Percentiles rank a stretch among this genome's conserved stretches.
These are phyloP conservation scores for Neurospora discreta DNA, from an alignment of 495 filamentous ascomycete genomes.

Conservation along the genomic window DNA sequence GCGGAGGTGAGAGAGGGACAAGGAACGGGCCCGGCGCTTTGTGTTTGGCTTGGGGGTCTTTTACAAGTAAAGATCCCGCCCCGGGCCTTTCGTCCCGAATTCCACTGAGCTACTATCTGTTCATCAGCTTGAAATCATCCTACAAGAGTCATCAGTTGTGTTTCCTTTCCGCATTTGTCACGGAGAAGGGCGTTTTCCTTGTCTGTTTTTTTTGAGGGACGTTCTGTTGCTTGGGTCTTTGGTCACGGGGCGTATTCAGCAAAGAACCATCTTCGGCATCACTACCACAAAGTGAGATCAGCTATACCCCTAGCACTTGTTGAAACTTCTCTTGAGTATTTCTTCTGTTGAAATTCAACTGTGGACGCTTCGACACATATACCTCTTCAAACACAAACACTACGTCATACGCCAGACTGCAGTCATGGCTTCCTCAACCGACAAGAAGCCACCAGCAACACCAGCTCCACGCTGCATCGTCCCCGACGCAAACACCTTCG, in stretches of 20 bases:
- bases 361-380: neutral
- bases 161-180: neutral
- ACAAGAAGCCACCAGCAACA: neutral
- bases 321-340: neutral
- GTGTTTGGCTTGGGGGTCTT: neutral
- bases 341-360: neutral
- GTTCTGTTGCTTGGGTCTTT: neutral
- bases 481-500: slow-evolving; percentile 1
- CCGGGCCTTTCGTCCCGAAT: neutral
- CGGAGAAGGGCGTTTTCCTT: neutral
- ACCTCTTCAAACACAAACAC: neutral
- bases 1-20: neutral
- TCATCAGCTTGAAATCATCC: neutral
- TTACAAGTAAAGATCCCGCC: neutral
- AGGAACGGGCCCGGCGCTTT: neutral
- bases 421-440: neutral
- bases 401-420: neutral
- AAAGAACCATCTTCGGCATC: neutral
- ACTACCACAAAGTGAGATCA: neutral
- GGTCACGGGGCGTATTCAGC: neutral
- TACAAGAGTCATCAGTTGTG: neutral
- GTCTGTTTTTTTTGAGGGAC: neutral
- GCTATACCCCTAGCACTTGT: neutral
- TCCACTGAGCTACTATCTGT: no score
- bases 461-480: neutral